phyloP scores from a whole-genome alignment of 176 grass and related monocot genomes.

The Eragrostis curvula region DNA sequence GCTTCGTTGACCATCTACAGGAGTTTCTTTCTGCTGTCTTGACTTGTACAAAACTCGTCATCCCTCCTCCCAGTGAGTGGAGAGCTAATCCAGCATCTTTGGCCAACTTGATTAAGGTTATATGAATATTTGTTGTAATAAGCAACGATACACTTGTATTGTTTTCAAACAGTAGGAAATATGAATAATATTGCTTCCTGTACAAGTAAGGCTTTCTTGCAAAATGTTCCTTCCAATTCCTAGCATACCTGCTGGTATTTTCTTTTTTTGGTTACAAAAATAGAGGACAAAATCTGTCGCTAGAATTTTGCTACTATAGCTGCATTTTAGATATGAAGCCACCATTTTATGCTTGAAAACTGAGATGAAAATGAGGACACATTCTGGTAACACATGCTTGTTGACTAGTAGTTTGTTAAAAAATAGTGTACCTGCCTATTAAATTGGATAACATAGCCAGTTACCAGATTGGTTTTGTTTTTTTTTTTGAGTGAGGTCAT shows the following conservation, averaged over 20 bases:
- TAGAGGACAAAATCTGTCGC: not conserved
- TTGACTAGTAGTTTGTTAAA: not conserved
- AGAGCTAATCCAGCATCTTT: slow-evolving; percentile 74
- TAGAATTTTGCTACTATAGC: not conserved
- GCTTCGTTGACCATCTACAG: slow-evolving; percentile 94
- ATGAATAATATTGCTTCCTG: not conserved
- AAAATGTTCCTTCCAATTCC: not conserved
- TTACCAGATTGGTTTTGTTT: not conserved
- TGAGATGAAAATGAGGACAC: not conserved
- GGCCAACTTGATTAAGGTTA: slow-evolving; percentile 80
- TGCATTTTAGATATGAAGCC: not conserved
- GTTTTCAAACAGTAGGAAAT: not conserved
- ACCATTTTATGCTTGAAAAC: slow-evolving; percentile 21
- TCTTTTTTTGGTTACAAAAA: not conserved
- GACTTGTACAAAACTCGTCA: slow-evolving; percentile 72
- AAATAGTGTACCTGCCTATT: not conserved
- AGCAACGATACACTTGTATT: not conserved
- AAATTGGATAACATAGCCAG: not conserved
- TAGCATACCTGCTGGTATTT: not conserved
- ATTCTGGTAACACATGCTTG: slow-evolving; percentile 20
- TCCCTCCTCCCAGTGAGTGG: slow-evolving; percentile 65
- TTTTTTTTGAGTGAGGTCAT: no score
- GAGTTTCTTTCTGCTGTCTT: slow-evolving; percentile 87
- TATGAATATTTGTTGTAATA: not conserved
- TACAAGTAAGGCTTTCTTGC: not conserved